These are phyloP conservation scores for Cynara cardunculus DNA, from an alignment of 129 eudicot species.

Conservation along the genomic window DNA sequence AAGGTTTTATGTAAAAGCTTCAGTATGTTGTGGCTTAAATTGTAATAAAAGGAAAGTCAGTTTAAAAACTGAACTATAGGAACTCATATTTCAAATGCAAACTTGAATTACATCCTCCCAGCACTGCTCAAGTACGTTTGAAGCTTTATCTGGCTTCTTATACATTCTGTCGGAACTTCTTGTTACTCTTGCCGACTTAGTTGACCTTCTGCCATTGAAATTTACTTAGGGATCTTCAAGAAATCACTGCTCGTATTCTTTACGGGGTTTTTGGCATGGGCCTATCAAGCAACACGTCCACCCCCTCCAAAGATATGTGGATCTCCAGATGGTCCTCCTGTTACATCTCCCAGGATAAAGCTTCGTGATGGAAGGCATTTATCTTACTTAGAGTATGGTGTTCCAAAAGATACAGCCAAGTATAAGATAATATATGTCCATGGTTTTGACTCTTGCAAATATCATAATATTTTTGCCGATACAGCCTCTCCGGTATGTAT, in stretches of 20 bases:
- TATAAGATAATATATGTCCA: conserved; percentile 62
- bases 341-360: conserved; percentile 71
- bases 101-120: not conserved
- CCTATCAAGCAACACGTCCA: conserved; percentile 58
- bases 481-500: conserved; percentile 46
- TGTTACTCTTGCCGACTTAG: not conserved
- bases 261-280: conserved; percentile 59
- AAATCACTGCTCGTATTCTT: conserved; percentile 44
- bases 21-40: not conserved
- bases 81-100: not conserved
- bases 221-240: conserved; percentile 51
- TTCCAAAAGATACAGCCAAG: conserved; percentile 58
- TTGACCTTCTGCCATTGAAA: not conserved
- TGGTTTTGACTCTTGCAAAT: conserved; percentile 50
- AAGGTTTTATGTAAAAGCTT: not conserved
- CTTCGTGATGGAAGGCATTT: conserved; percentile 80
- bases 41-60: not conserved
- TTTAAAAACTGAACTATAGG: not conserved
- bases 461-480: conserved; percentile 41
- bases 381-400: conserved; percentile 70
- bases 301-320: conserved; percentile 75
- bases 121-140: not conserved
- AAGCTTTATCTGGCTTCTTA: not conserved
- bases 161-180: not conserved
- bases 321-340: conserved; percentile 60